Evolutionary conservation across 1,284 basidiomycete genomes (phyloP).

Genomic region (Ustanciosporium gigantosporum): DNA sequence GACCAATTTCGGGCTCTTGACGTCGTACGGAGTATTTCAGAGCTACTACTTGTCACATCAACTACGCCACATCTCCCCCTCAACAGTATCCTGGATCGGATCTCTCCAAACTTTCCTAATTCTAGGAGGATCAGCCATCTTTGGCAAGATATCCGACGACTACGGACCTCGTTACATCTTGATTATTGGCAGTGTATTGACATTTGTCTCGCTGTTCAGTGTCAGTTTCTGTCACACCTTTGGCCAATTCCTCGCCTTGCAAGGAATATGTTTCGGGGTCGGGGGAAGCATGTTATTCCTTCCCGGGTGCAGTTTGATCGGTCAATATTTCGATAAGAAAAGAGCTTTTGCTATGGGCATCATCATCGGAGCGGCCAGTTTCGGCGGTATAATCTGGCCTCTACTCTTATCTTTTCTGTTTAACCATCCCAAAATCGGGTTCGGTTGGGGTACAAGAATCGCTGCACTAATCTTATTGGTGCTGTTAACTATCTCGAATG

Average conservation of each 20-base stretch:
- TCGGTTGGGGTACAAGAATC: constrained; percentile 26
- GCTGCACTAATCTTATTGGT: constrained; percentile 19
- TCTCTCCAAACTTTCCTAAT: constrained; percentile 36
- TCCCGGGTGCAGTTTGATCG: constrained; percentile 30
- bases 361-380: constrained; percentile 29
- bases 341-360: constrained; percentile 32
- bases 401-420: constrained; percentile 21
- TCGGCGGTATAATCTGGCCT: constrained; percentile 39
- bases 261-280: constrained; percentile 23
- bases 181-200: constrained; percentile 17
- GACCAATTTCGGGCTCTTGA: constrained; percentile 42
- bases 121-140: constrained; percentile 22
- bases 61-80: constrained; percentile 15
- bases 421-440: constrained; percentile 16
- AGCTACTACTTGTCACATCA: constrained; percentile 27
- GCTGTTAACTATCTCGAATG: constrained; percentile 24
- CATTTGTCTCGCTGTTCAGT: constrained; percentile 26
- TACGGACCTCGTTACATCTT: constrained; percentile 20
- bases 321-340: constrained; percentile 35
- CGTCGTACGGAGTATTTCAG: constrained; percentile 38
- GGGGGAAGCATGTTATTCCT: constrained; percentile 38
- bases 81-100: constrained; percentile 34
- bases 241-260: constrained; percentile 19
- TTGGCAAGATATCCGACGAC: constrained; percentile 39
- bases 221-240: constrained; percentile 25